Conservation (phyloP, 202 grass and related monocot genomes). For the Saccharum hybrid region DNA sequence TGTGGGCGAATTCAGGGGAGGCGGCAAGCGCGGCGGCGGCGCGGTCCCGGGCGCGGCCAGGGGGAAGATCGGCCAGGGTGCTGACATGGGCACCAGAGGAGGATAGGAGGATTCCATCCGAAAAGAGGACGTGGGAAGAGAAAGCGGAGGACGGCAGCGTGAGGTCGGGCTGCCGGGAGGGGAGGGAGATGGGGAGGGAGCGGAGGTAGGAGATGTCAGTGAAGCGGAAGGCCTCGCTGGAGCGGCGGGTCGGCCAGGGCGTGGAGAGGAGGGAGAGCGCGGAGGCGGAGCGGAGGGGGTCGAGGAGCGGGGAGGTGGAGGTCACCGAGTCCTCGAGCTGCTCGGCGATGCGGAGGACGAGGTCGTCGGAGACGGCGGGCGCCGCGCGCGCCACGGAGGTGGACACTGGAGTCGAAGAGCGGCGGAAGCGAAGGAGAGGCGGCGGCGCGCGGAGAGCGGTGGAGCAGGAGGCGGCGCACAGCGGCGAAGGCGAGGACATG, state of each 20-base stretch:
- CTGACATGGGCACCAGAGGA: constrained; percentile 53
- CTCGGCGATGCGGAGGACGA: constrained; percentile 93
- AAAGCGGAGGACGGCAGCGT: constrained; percentile 42
- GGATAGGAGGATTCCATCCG: constrained; percentile 51
- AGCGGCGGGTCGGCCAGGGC: constrained; percentile 76
- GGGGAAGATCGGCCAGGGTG: constrained; percentile 53
- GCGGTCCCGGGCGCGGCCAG: constrained; percentile 48
- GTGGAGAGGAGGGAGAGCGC: constrained; percentile 74
- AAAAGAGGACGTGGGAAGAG: constrained; percentile 49
- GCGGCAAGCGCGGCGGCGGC: constrained; percentile 54
- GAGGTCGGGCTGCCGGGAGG: constrained; percentile 32
- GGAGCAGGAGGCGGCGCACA: constrained; percentile 46
- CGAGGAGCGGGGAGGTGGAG: constrained; percentile 57
- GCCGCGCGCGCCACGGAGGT: constrained; percentile 33
- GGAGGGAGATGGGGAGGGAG: constrained; percentile 63
- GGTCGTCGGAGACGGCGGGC: constrained; percentile 75
- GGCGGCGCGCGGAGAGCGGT: constrained; percentile 25
- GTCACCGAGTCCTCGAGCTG: constrained; percentile 87
- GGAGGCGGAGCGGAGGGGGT: constrained; percentile 64
- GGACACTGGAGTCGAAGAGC: not conserved
- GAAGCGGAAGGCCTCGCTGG: constrained; percentile 87
- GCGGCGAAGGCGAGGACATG: constrained; percentile 53
- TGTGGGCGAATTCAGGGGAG: constrained; percentile 55
- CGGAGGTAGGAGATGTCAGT: constrained; percentile 89
- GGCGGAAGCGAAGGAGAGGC: constrained; percentile 27